Base-by-base conservation (phyloP, 192 early-diverging fungal species). In the Coemansia sp. region DNA sequence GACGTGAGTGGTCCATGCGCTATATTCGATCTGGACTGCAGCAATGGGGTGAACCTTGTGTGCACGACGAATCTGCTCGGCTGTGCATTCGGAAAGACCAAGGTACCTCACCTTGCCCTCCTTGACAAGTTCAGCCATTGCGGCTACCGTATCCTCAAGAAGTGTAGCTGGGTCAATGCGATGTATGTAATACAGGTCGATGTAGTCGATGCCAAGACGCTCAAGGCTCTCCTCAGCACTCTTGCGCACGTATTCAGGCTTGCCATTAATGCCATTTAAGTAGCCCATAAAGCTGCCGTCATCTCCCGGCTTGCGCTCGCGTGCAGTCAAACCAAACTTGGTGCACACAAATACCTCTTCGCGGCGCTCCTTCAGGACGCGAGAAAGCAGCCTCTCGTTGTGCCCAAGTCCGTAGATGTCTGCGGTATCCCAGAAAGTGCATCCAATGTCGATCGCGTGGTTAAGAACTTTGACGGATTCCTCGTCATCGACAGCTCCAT, bases 111-210 rank as follows among this genome's bases (percentile, higher is more conserved):
- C 75, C 63, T 87, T 89, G 59, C 89, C 89, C 64, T 87, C 83
- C 65, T 89, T 87, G 33, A 89, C 86, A 4, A 89, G 83, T 38
- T 85, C 82, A 33, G 86, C 86, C 82, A 91, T 83, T 17, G 85
- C 85, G 0, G 38, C 48, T 10, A 89, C 81, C 8, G 88, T 91
- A 10, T 86, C 85, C 62, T 87, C 86, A 67, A 89, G 87, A 0
- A 86, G 85, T 3, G 69, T 84, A 17, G 75, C 71, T 11, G 82
- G 82, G 54, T 87, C 88, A 10, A 89, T 70, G 49, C 88, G 82
- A 59, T 87, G 87, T 55, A 81, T 76, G 62, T 88, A 88, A 59
- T 87, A 90, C 32, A 90, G 66, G 59, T 90, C 89, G 53, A 90
- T 86, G 41, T 59, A 49, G 57, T 85, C 74, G 19, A 75, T n/a